phyloP scores from a whole-genome alignment of 805 yeast genomes.

The Jamesozyma rosinii region DNA sequence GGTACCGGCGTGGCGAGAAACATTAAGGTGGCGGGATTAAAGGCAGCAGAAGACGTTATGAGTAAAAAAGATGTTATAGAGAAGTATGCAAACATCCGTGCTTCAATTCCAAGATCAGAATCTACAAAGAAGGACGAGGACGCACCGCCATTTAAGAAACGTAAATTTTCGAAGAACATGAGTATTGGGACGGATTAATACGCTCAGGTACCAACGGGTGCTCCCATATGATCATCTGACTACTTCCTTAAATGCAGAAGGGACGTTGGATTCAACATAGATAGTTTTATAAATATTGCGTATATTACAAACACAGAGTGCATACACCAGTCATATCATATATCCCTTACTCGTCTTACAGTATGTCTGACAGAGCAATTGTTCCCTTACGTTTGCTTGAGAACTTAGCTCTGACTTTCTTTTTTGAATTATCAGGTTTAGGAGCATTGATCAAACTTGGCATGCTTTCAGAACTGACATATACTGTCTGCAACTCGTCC shows the following conservation, averaged over 20 bases:
- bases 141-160: neutral
- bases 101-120: constrained; percentile 40
- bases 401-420: constrained; percentile 15
- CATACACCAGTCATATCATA: too few relatives aligned
- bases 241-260: too few relatives aligned
- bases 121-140: constrained; percentile 18
- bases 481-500: constrained; percentile 11
- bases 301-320: too few relatives aligned
- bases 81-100: constrained; percentile 50
- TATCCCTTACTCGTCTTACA: constrained; percentile 1
- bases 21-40: constrained; percentile 65
- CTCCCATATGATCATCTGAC: too few relatives aligned
- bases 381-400: constrained; percentile 7
- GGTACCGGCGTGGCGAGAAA: constrained; percentile 68
- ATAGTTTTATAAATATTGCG: too few relatives aligned
- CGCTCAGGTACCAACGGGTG: too few relatives aligned
- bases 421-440: constrained; percentile 6
- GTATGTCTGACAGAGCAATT: neutral
- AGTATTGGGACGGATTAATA: too few relatives aligned
- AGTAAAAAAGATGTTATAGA: constrained; percentile 49
- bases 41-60: constrained; percentile 80
- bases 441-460: constrained; percentile 11
- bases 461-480: constrained; percentile 12
- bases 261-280: too few relatives aligned
- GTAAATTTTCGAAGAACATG: too few relatives aligned